These are phyloP conservation scores for Flaveria robusta DNA, from an alignment of 129 eudicot species.

Conservation along the genomic window DNA sequence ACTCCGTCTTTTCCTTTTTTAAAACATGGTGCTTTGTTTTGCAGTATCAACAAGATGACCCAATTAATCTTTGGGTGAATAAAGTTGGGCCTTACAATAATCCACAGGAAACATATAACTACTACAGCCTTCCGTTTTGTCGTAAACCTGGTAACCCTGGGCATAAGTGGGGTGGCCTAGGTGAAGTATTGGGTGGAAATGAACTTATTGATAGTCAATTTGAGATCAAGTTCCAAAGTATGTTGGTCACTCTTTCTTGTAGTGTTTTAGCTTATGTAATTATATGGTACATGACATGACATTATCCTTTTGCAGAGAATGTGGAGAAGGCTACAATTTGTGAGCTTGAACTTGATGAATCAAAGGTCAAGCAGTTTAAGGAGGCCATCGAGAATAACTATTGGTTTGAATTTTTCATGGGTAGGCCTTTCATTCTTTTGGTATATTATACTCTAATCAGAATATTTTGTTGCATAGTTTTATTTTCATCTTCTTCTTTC, in stretches of 20 bases:
- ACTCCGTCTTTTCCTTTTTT: background rate
- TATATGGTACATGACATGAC: slow-evolving; percentile 10
- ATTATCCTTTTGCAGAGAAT: slow-evolving; percentile 52
- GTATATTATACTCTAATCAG: background rate
- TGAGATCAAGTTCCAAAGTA: slow-evolving; percentile 74
- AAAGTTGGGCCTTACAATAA: slow-evolving; percentile 91
- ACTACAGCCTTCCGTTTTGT: slow-evolving; percentile 84
- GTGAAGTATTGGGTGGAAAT: slow-evolving; percentile 92
- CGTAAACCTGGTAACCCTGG: slow-evolving; percentile 55
- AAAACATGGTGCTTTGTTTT: slow-evolving; percentile 20
- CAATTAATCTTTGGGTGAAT: slow-evolving; percentile 73
- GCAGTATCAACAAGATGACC: slow-evolving; percentile 68
- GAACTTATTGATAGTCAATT: slow-evolving; percentile 84
- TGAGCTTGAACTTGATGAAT: slow-evolving; percentile 77
- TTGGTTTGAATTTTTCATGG: slow-evolving; percentile 96
- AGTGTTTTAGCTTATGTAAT: background rate
- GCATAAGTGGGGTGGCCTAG: slow-evolving; percentile 94
- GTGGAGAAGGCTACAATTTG: slow-evolving; percentile 66
- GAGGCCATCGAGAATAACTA: slow-evolving; percentile 84
- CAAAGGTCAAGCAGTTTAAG: slow-evolving; percentile 69
- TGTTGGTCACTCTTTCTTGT: slow-evolving; percentile 25
- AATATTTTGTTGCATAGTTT: background rate
- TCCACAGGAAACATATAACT: slow-evolving; percentile 91
- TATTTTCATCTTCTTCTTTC: slow-evolving; percentile 7
- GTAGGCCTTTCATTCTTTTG: slow-evolving; percentile 44